Evolutionary conservation across 2,329 filamentous ascomycete genomes (phyloP), one percentile per base, ranked within the genome.

Genomic region (Sclerotinia spermophila): DNA sequence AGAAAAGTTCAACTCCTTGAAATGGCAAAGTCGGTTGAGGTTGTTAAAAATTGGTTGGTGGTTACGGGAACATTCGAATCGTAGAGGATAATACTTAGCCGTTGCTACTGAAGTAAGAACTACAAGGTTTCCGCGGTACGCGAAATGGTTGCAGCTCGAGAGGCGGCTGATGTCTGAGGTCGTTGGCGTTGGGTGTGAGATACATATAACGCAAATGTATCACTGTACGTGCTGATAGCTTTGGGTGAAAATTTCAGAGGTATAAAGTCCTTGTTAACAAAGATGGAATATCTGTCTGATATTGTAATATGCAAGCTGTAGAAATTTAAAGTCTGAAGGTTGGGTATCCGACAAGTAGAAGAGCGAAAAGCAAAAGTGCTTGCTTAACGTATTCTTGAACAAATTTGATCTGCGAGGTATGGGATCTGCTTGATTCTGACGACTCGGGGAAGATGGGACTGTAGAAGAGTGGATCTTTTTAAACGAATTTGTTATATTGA

Each of bases 141-240:
- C 93, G 93, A 92, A 96, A 96, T 88, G 91, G 87, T 89, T 94
- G 93, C 92, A 96, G 93, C 92, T 93, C 93, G 87, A 93, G 89
- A 87, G 93, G 93, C 88, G 90, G 90, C 86, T 91, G 90, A 90
- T 95, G 91, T 92, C 90, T 92, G 90, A 93, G 94, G 90, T 93
- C 90, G 92, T 92, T 89, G 89, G 88, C 88, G 81, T 86, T 82
- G 90, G 78, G 78, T 78, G 75, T 79, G 78, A 79, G 78, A 80
- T 80, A 80, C 79, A 80, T 80, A 79, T 77, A 80, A 79, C 77
- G 75, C 79, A 79, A 76, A 75, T 79, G 67, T 69, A 69, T 65
- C 67, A 44, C 48, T 69, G 67, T 69, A 69, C 67, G 64, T 75
- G 76, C 73, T 76, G 76, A 77, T 75, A 74, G 73, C 72, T 78